Evolutionary conservation across 306 rosid species (phyloP), one percentile per base, ranked within the genome.

Genomic region (Carpinus fangiana): DNA sequence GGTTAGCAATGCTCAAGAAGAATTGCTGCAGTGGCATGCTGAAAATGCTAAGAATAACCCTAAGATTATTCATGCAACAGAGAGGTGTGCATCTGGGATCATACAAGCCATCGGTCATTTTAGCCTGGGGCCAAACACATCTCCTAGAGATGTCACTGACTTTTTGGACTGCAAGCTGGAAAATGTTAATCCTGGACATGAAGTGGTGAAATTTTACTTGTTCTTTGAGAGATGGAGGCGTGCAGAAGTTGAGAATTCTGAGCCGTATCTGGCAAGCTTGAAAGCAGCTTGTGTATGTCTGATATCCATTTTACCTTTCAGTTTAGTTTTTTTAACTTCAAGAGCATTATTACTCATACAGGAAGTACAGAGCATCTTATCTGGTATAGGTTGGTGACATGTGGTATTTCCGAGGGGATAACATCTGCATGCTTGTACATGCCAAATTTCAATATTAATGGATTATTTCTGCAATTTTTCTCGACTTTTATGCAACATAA

Each of bases 1-100:
- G 99, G 99, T 95, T 76, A 95, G 90, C 87, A 95, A 95, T 62
- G 99, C 99, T 72, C 98, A 95, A 85, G 99, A 93, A 84, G 99
- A 95, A 88, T 72, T 95, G 85, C 70, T 95, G 87, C 90, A 90
- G 76, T 95, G 99, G 99, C 85, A 89, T 83, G 92, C 94, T 73
- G 80, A 81, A 86, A 93, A 95, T 90, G 94, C 91, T 4, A 93
- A 91, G 84, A 82, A 80, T 81, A 93, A 91, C 88, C 89, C 88
- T 67, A 93, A 87, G 78, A 87, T 95, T 78, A 86, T 95, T 80
- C 99, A 93, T 78, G 98, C 99, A 28, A 85, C 96, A 12, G 96
- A 95, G 91, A 87, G 97, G 56, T 95, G 99, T 82, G 97, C 99
- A 62, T 86, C 97, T 69, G 99, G 99, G 79, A 95, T 95, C 78